Conservation (phyloP, 441 rosid species). For the Jatropha multifida region DNA sequence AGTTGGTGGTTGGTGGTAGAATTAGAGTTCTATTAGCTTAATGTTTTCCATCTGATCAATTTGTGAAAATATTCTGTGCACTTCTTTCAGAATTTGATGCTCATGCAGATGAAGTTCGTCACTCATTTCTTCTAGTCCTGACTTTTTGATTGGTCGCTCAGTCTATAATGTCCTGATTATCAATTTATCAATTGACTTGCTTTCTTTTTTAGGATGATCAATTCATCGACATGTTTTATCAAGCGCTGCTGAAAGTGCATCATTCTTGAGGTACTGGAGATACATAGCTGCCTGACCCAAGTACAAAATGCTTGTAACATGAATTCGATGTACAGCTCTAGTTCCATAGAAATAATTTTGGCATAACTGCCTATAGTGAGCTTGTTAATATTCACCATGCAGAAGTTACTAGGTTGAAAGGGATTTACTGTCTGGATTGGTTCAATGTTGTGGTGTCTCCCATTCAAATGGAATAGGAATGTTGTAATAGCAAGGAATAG, state of each 20-base stretch:
- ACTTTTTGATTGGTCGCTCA: background rate
- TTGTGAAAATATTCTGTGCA: background rate
- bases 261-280: conserved; percentile 34
- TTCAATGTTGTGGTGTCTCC: background rate
- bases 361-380: conserved; percentile 1
- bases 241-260: conserved; percentile 48
- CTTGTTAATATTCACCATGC: conserved; percentile 15
- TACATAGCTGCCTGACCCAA: background rate
- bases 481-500: conserved; percentile 11
- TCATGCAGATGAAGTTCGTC: background rate
- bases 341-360: conserved; percentile 18
- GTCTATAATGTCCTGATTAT: background rate
- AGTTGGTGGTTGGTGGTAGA: background rate
- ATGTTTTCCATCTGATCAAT: background rate
- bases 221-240: conserved; percentile 59
- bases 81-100: background rate
- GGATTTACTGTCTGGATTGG: background rate
- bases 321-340: conserved; percentile 34
- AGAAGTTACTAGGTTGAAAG: conserved; percentile 4
- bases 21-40: background rate
- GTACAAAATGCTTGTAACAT: conserved; percentile 23
- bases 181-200: background rate
- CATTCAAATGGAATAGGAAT: background rate
- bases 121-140: no score
- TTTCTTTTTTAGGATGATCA: conserved; percentile 52